Evolutionary conservation across 306 rosid genomes (phyloP).

Genomic region (Casuarina cunninghamiana): DNA sequence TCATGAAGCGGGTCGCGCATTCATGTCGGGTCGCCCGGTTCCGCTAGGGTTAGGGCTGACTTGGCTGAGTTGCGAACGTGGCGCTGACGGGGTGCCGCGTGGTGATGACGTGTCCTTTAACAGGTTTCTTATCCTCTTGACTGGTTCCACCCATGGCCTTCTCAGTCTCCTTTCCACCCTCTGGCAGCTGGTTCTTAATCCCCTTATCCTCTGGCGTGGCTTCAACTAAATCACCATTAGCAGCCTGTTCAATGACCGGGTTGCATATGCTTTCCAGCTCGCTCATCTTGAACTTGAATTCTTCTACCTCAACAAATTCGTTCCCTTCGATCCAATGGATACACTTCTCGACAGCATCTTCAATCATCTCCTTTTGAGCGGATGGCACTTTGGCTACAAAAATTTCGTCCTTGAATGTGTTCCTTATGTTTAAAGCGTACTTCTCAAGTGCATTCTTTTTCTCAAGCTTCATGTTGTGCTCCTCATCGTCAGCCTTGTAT

Average conservation of each 20-base stretch:
- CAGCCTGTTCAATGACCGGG: conserved; percentile 31
- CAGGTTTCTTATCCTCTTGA: not conserved
- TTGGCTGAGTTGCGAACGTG: no score
- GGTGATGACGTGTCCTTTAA: no score
- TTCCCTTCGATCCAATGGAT: conserved; percentile 51
- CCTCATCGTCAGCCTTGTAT: conserved; percentile 47
- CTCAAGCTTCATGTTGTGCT: conserved; percentile 47
- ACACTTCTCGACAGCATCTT: conserved; percentile 46
- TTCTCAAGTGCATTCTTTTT: conserved; percentile 49
- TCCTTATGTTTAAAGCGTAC: conserved; percentile 54
- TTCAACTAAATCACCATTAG: conserved; percentile 42
- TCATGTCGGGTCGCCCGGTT: no score
- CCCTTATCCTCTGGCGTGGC: not conserved
- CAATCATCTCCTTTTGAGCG: conserved; percentile 49
- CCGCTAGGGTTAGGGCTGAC: no score
- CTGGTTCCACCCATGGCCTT: not conserved
- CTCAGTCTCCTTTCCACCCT: not conserved
- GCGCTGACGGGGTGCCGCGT: no score
- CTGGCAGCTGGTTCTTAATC: not conserved
- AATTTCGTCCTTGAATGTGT: conserved; percentile 49
- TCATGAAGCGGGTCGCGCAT: no score
- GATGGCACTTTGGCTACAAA: conserved; percentile 43
- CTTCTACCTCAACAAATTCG: conserved; percentile 47
- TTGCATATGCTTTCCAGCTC: conserved; percentile 54
- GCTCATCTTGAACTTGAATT: conserved; percentile 48